Base-by-base conservation (phyloP, 2,329 filamentous ascomycete genomes). In the Monosporascus sp. region DNA sequence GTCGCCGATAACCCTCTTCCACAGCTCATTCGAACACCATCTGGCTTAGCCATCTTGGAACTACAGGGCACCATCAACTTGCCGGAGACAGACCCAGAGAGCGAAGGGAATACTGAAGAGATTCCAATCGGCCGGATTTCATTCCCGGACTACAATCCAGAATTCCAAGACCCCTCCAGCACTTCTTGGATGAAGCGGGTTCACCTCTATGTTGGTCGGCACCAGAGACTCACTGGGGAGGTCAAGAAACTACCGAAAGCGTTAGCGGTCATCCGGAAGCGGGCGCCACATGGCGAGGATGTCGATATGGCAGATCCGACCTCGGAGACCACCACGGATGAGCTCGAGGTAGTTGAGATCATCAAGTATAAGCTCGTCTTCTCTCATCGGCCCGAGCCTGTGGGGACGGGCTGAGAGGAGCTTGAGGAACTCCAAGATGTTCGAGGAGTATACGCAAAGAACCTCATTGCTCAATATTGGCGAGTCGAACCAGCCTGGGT, bases 31-130 rank as follows among this genome's bases (percentile, higher is more conserved):
- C 89, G 92, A 62, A 97, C 93, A 1, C 94, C 94, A 0, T 86
- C 88, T 0, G 94, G 94, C 49, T 82, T 97, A 41, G 93, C 93
- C 18, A 78, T 99, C 46, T 77, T 99, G 53, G 94, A 97, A 73
- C 82, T 99, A 15, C 94, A 99, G 76, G 94, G 92, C 56, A 90
- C 84, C 15, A 86, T 99, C 72, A 93, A 95, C 70, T 77, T 91
- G 1, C 86, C 90, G 7, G 58, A 72, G 2, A 60, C 68, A 31
- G 62, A 64, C 25, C 61, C 67, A n/a, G 64, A 71, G 24, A 57
- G 62, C 9, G 61, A 73, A 50, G 59, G 68, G 25, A 57, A 67
- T 22, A 48, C 65, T 5, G 56, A 71, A 37, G 65, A 68, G 50
- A 81, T 82, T 1, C 72, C 77, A 25, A 77, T 96, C 58, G 91